Conservation (phyloP, 164 flowering plant species). For the Aristolochia californica region DNA sequence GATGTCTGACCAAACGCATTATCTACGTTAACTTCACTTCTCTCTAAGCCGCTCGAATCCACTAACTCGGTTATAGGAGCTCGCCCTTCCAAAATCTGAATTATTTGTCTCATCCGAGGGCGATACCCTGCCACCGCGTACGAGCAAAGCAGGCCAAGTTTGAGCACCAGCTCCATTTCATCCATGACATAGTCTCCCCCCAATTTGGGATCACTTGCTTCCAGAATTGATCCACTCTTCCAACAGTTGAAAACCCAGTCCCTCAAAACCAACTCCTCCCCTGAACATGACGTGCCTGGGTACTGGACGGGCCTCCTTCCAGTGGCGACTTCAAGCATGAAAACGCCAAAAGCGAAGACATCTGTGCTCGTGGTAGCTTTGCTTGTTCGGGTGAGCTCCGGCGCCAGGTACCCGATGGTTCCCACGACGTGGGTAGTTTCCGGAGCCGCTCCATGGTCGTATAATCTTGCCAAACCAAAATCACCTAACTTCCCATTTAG, state of each 20-base stretch:
- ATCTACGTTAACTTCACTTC: too few relatives aligned
- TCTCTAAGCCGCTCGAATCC: too few relatives aligned
- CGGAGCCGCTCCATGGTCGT: constrained; percentile 8
- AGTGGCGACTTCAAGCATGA: constrained; percentile 10
- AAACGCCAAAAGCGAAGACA: constrained; percentile 9
- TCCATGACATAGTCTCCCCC: constrained; percentile 6
- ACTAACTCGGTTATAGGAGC: too few relatives aligned
- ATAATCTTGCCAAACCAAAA: constrained; percentile 10
- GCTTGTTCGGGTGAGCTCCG: constrained; percentile 2
- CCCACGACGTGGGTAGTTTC: constrained; percentile 11
- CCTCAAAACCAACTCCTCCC: constrained; percentile 5
- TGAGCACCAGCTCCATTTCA: constrained; percentile 18
- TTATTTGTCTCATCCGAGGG: too few relatives aligned
- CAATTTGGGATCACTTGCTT: constrained; percentile 12
- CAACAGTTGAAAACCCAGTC: constrained; percentile 10
- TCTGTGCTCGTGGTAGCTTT: constrained; percentile 4
- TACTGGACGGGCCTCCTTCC: constrained; percentile 10
- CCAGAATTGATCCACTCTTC: constrained; percentile 9
- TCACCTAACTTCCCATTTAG: constrained; percentile 9
- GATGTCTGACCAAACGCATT: too few relatives aligned
- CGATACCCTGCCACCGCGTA: too few relatives aligned
- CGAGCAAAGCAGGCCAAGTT: constrained; percentile 8
- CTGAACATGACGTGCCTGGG: background rate
- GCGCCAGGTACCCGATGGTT: constrained; percentile 10
- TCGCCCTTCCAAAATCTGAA: too few relatives aligned